Evolutionary conservation across 73 alveolate species (phyloP).

Genomic region (Stentor coeruleus): DNA sequence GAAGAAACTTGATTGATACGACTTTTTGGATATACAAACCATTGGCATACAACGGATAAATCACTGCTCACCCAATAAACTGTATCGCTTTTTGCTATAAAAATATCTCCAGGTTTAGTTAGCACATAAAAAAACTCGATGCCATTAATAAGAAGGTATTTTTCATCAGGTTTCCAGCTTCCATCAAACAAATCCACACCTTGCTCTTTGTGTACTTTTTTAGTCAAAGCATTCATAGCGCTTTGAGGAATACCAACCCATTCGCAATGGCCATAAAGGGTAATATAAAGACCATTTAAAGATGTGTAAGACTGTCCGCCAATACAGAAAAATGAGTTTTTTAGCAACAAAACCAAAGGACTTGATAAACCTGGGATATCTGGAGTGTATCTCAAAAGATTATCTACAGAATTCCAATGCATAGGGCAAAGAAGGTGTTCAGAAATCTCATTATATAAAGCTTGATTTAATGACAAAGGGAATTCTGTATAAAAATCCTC

Average conservation of each 20-base stretch:
- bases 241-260: not conserved
- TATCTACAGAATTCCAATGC: not conserved
- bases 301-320: not conserved
- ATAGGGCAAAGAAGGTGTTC: not conserved
- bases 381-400: not conserved
- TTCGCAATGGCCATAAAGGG: not conserved
- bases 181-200: not conserved
- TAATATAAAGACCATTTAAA: not conserved
- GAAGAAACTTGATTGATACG: not conserved
- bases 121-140: not conserved
- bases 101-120: slow-evolving; percentile 5
- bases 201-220: not conserved
- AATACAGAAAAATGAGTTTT: not conserved
- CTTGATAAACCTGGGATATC: not conserved
- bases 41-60: not conserved
- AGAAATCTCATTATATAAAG: not conserved
- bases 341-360: not conserved
- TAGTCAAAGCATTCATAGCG: not conserved
- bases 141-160: not conserved
- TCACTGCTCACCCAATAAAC: not conserved
- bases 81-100: not conserved
- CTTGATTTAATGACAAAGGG: not conserved
- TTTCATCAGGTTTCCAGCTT: not conserved
- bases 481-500: not conserved
- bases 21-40: not conserved